These are phyloP conservation scores for Sequoia sempervirens DNA, from an alignment of 75 land plant genomes.

Conservation along the genomic window DNA sequence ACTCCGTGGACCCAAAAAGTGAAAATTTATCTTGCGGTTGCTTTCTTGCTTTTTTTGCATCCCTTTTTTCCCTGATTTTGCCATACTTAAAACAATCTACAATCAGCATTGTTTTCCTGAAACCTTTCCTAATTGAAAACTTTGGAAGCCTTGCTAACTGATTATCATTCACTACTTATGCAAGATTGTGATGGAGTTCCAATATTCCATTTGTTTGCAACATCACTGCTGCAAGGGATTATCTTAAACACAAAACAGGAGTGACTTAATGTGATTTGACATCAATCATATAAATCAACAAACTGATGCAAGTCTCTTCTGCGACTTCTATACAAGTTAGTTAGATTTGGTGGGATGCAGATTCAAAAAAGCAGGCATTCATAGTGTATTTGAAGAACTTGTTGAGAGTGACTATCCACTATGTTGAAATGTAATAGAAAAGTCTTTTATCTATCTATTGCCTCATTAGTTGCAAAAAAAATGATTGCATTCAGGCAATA, in stretches of 20 bases:
- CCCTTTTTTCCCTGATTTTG: not conserved
- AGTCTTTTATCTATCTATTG: not conserved
- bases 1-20: not conserved
- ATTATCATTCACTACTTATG: not conserved
- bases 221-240: not conserved
- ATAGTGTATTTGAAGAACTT: no score
- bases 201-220: not conserved
- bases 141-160: not conserved
- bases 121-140: not conserved
- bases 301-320: no score
- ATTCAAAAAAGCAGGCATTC: no score
- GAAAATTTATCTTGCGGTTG: not conserved
- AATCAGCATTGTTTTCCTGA: not conserved
- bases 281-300: no score
- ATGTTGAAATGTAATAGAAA: not conserved
- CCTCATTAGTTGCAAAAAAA: not conserved
- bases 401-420: no score
- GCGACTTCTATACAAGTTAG: no score
- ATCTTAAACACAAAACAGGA: not conserved
- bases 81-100: not conserved
- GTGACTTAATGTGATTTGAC: not conserved
- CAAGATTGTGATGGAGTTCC: not conserved
- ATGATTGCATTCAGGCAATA: not conserved
- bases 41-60: not conserved
- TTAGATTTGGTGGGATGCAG: no score